Base-by-base conservation (phyloP, 139 green algal genomes). In the Asterochloris sp. region DNA sequence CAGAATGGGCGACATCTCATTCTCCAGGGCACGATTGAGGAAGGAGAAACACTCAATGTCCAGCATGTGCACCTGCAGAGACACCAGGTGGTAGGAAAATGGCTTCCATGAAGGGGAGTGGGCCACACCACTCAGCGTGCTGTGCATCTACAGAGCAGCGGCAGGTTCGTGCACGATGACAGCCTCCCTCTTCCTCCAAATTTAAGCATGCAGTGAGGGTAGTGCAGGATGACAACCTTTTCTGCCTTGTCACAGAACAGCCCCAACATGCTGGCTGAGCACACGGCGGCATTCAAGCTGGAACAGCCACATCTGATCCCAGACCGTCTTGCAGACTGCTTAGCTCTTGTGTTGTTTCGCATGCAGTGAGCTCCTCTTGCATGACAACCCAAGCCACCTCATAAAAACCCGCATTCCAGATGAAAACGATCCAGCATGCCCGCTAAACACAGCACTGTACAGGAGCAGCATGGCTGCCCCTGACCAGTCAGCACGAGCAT, bases 31-130 rank as follows among this genome's bases (percentile, higher is more conserved):
- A 11, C 96, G 89, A 87, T 98, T 98, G 14, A 99, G 88, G 92
- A 98, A 99, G 16, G 91, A 96, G 91, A 99, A 99, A 93, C 97
- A 99, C 88, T 99, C 97, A 64, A 99, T 98, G 90, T 99, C 97
- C n/a, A 99, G 90, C 97, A 99, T 99, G 93, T 99, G 97, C 76
- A 98, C 94, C 89, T 96, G 89, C 68, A 61, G 23, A 62, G 26
- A 63, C 29, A 29, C 14, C 13, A 24, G 15, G 15, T 27, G 69
- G 14, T 17, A 64, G 75, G 63, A 28, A 27, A 8, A 76, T 62
- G 16, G 28, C 11, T 15, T 67, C 21, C 27, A 28, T 64, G n/a
- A 75, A 69, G 60, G 10, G 61, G 54, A 38, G 27, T 66, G 79
- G 10, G 14, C 69, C 66, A 21, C 27, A n/a, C n/a, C n/a, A n/a